These are phyloP conservation scores for Fistulinella prunicolor DNA, from an alignment of 768 basidiomycete genomes.

Conservation along the genomic window DNA sequence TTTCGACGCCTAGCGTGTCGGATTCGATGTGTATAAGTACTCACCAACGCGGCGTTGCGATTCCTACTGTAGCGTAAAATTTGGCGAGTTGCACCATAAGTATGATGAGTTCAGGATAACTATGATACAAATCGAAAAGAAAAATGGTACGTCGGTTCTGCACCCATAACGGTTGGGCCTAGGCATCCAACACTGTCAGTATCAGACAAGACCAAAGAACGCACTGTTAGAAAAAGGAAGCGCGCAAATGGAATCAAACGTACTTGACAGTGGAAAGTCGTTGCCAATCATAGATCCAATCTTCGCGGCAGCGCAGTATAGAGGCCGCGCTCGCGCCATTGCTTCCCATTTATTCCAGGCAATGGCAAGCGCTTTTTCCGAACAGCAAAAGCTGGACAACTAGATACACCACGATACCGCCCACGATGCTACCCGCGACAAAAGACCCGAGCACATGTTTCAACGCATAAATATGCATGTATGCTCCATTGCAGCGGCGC, in stretches of 20 bases:
- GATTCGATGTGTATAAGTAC: too few species aligned
- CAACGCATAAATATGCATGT: slow-evolving; percentile 7
- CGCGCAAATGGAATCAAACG: neutral
- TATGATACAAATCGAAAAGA: too few species aligned
- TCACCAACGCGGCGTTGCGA: too few species aligned
- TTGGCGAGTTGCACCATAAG: too few species aligned
- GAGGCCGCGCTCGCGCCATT: slow-evolving; percentile 34
- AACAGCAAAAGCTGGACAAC: slow-evolving; percentile 44
- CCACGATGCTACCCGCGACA: slow-evolving; percentile 46
- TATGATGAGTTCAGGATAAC: too few species aligned
- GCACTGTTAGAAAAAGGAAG: neutral
- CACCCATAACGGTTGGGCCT: slow-evolving; percentile 77
- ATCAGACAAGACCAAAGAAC: too few species aligned
- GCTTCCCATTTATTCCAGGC: neutral
- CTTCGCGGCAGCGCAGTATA: too few species aligned
- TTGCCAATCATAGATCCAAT: too few species aligned
- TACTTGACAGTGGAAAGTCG: slow-evolving; percentile 51
- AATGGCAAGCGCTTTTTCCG: slow-evolving; percentile 13
- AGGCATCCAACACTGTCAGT: slow-evolving; percentile 60
- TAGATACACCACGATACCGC: slow-evolving; percentile 51
- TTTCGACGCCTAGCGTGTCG: too few species aligned
- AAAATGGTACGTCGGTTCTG: too few species aligned
- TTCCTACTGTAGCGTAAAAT: too few species aligned
- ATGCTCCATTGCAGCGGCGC: slow-evolving; percentile 22
- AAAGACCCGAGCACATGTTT: slow-evolving; percentile 41